phyloP scores from a whole-genome alignment of 208 protist genomes.

The Trypanosoma avium region DNA sequence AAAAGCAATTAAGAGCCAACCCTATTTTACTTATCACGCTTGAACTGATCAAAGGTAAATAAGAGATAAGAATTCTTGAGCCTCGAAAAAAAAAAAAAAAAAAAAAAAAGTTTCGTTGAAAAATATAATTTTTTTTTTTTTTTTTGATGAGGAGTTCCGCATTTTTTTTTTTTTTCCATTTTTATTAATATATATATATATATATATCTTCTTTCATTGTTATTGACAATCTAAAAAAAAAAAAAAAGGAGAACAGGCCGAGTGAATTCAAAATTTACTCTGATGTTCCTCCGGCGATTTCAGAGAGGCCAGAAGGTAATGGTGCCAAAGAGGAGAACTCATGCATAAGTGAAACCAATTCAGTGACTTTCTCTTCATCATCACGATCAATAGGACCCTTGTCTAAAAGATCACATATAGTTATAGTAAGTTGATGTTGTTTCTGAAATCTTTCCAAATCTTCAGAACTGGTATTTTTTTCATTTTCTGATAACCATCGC shows the following conservation, averaged over 20 bases:
- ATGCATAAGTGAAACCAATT: constrained; percentile 63
- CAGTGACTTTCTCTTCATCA: constrained; percentile 44
- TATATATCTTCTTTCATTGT: background rate
- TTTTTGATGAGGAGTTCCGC: background rate
- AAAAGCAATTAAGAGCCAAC: no score
- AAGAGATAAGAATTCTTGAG: no score
- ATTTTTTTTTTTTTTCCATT: constrained; percentile 20
- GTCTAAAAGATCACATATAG: constrained; percentile 63
- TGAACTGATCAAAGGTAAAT: no score
- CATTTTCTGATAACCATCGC: constrained; percentile 46
- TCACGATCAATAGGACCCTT: constrained; percentile 36
- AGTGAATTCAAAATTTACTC: background rate
- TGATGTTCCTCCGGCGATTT: background rate
- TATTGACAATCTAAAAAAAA: constrained; percentile 1
- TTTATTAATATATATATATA: background rate
- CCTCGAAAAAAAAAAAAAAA: constrained; percentile 21
- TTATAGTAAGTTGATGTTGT: constrained; percentile 46
- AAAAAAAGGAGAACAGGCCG: constrained; percentile 19
- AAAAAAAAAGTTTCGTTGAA: background rate
- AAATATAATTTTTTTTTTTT: background rate
- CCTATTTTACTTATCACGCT: no score
- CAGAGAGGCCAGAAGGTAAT: constrained; percentile 31
- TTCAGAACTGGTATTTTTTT: constrained; percentile 28
- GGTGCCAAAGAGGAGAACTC: constrained; percentile 69
- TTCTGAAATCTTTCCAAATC: constrained; percentile 51